Evolutionary conservation across 2,329 filamentous ascomycete genomes (phyloP).

Genomic region (Scedosporium apiospermum): DNA sequence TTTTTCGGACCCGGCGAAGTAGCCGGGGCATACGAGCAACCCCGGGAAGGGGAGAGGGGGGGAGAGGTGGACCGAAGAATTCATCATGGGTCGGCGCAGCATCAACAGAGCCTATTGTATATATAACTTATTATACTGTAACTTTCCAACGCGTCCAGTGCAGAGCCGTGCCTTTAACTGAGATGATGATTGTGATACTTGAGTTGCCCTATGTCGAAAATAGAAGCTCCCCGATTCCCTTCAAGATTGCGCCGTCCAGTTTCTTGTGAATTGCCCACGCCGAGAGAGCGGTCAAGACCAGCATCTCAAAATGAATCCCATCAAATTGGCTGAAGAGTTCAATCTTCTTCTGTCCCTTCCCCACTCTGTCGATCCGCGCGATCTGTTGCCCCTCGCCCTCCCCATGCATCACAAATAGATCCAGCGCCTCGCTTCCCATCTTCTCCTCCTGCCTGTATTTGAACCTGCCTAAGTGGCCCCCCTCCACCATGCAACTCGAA

Average conservation of each 20-base stretch:
- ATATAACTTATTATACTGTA: too few relatives aligned
- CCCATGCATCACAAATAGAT: not conserved
- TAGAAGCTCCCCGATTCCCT: not conserved
- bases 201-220: not conserved
- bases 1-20: too few relatives aligned
- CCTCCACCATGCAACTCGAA: not conserved
- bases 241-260: not conserved
- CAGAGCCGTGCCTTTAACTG: too few relatives aligned
- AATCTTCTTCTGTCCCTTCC: not conserved
- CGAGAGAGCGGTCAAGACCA: not conserved
- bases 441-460: not conserved
- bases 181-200: too few relatives aligned
- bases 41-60: too few relatives aligned
- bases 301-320: not conserved
- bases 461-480: not conserved
- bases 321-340: not conserved
- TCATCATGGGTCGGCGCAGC: too few relatives aligned
- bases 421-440: not conserved
- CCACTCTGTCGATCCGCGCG: not conserved
- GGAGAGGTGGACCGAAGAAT: too few relatives aligned
- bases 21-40: too few relatives aligned
- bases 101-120: too few relatives aligned
- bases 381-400: not conserved
- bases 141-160: too few relatives aligned
- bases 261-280: slow-evolving; percentile 3